Evolutionary conservation across 345 rosid species (phyloP).

Genomic region (Citrus mangshanensis): DNA sequence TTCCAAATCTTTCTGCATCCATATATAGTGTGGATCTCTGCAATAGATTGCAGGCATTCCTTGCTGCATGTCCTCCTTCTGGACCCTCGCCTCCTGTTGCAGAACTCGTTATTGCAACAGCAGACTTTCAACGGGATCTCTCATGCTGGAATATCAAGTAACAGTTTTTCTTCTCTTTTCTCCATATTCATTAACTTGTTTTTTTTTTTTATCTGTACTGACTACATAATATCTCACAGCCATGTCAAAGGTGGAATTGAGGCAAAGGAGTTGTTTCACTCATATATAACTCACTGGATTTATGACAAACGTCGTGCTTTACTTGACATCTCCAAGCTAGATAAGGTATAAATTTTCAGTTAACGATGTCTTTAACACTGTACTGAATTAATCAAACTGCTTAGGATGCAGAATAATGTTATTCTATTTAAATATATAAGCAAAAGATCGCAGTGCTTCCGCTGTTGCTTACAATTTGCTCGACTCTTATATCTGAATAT

Average conservation of each 20-base stretch:
- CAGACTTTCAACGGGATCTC: slow-evolving; percentile 91
- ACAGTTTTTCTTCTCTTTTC: neutral
- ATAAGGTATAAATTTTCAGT: slow-evolving; percentile 54
- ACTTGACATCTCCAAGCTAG: slow-evolving; percentile 79
- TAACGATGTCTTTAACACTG: neutral
- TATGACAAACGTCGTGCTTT: slow-evolving; percentile 68
- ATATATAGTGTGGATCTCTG: slow-evolving; percentile 87
- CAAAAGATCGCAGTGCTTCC: neutral
- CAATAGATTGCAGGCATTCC: slow-evolving; percentile 73
- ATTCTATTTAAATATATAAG: too few species aligned
- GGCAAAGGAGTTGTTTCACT: slow-evolving; percentile 82
- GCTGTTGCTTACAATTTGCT: neutral
- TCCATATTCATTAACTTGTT: neutral
- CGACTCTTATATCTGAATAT: neutral
- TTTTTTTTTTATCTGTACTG: slow-evolving; percentile 6
- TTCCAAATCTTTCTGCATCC: slow-evolving; percentile 79
- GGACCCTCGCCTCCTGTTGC: slow-evolving; percentile 78
- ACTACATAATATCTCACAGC: slow-evolving; percentile 42
- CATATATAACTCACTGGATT: slow-evolving; percentile 82
- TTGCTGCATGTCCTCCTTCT: slow-evolving; percentile 84
- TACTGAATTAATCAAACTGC: neutral
- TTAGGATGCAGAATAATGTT: neutral
- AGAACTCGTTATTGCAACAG: slow-evolving; percentile 86
- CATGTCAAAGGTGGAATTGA: slow-evolving; percentile 86
- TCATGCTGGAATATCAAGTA: slow-evolving; percentile 77